These are phyloP conservation scores for Moniliella sp. DNA, from an alignment of 1,284 basidiomycete species.

Conservation along the genomic window DNA sequence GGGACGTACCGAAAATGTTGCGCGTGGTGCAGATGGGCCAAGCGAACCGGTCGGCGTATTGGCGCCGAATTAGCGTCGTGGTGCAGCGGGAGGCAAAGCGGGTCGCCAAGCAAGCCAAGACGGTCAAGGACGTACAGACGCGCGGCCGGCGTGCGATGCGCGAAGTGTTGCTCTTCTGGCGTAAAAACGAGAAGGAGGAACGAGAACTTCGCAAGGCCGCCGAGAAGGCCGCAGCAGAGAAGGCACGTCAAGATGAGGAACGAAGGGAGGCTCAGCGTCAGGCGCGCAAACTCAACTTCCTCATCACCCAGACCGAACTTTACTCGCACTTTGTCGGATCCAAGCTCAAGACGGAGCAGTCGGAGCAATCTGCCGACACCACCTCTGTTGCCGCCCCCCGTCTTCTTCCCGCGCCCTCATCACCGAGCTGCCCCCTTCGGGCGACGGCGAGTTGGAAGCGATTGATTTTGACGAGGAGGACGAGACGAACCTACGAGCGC, in stretches of 20 bases:
- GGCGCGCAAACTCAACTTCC: constrained; percentile 88
- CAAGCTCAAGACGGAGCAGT: constrained; percentile 84
- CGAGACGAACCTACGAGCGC: constrained; percentile 63
- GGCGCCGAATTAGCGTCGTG: constrained; percentile 54
- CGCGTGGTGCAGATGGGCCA: constrained; percentile 24
- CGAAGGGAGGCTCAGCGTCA: constrained; percentile 82
- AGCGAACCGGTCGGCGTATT: constrained; percentile 39
- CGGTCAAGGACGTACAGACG: constrained; percentile 64
- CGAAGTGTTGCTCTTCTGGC: constrained; percentile 80
- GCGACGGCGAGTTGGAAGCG: no score
- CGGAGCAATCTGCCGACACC: constrained; percentile 54
- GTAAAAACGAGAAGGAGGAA: constrained; percentile 81
- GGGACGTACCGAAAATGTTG: constrained; percentile 31
- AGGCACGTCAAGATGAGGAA: constrained; percentile 74
- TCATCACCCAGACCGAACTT: constrained; percentile 94
- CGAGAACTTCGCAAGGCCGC: constrained; percentile 75
- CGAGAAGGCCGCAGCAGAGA: constrained; percentile 44
- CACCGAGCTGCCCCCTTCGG: constrained; percentile 7
- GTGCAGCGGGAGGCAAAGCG: constrained; percentile 60
- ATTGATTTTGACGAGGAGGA: constrained; percentile 92
- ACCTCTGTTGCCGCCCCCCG: no score
- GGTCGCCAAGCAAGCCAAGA: constrained; percentile 56
- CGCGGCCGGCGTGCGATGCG: constrained; percentile 66
- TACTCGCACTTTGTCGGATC: constrained; percentile 98
- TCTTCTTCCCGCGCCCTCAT: constrained; percentile 23